Evolutionary conservation across 2,329 filamentous ascomycete species (phyloP), one percentile per base, ranked within the genome.

Genomic region (Parascedosporium putredinis): DNA sequence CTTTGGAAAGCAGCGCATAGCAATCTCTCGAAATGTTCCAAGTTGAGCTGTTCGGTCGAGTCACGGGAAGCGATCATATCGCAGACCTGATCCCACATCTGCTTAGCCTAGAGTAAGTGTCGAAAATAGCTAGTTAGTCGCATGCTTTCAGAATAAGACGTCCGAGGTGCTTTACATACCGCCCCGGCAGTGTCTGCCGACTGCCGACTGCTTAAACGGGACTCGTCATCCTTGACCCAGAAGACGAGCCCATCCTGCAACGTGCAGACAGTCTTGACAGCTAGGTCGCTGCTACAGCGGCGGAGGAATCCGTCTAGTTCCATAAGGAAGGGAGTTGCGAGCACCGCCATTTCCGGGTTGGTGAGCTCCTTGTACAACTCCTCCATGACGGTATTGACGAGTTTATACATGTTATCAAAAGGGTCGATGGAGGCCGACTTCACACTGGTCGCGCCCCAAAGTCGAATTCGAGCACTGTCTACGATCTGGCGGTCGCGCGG

Each of bases 361-460:
- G 67, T 58, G 7, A 73, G 60, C 0, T 66, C 59, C 2, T 63
- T 57, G 59, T 88, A 94, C 1, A 76, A 66, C 3, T 64, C 64
- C 8, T 65, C 63, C 40, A 91, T 66, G 1, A 77, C 66, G 12
- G 67, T 62, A 50, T 71, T 72, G 42, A 79, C 66, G 12, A 84
- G 72, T 40, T 72, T 73, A 58, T 89, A 86, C 1, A 94, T 64
- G 49, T 78, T 70, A 49, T 82, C 75, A 55, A 83, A 86, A 0
- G 83, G 79, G 57, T 89, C 77, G 52, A 71, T 75, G 4, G 67
- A 68, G 34, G 67, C 55, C 1, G 64, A 63, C 48, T 69, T 68
- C 0, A 65, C 63, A 31, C 63, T 63, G 0, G 64, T 60, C 1
- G 74, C 75, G 3, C 80, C 80, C 83, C 84, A 88, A 0, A 90